A percentile compares a stretch with the other conserved stretches of the same genome.
Conservation (phyloP, 2,329 filamentous ascomycete species). For the Camillea tinctor region DNA sequence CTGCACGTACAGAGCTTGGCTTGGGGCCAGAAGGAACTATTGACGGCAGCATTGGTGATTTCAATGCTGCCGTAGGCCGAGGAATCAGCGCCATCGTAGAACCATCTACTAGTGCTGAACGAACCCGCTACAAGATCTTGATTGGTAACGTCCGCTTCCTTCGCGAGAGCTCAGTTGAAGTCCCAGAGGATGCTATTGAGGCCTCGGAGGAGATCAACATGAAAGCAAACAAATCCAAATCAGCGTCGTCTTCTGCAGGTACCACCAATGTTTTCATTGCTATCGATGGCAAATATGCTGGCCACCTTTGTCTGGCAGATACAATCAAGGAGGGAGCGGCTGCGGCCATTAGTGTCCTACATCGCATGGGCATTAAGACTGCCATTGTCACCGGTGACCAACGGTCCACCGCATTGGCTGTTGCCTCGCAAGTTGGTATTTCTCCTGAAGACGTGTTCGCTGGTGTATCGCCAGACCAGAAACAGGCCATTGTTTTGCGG, state of each 20-base stretch:
- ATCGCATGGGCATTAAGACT: constrained; percentile 80
- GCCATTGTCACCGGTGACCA: constrained; percentile 96
- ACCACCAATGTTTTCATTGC: constrained; percentile 91
- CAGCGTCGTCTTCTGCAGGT: constrained; percentile 52
- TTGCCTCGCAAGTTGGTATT: constrained; percentile 82
- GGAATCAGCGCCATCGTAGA: constrained; percentile 83
- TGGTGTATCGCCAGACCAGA: constrained; percentile 86
- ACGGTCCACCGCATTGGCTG: constrained; percentile 75
- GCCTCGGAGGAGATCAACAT: constrained; percentile 60
- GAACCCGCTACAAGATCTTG: constrained; percentile 72
- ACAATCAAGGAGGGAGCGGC: constrained; percentile 86
- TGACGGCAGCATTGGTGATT: constrained; percentile 82
- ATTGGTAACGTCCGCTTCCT: constrained; percentile 82
- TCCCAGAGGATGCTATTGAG: constrained; percentile 63
- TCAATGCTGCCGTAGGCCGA: constrained; percentile 78
- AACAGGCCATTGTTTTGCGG: constrained; percentile 77
- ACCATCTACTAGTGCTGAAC: constrained; percentile 66
- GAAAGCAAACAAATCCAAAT: constrained; percentile 39
- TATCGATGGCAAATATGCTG: constrained; percentile 78
- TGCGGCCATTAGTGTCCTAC: constrained; percentile 77
- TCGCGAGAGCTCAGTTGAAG: constrained; percentile 63
- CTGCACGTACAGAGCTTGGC: constrained; percentile 73
- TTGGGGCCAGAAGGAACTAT: constrained; percentile 70
- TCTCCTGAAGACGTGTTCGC: constrained; percentile 73
- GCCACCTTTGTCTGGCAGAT: constrained; percentile 81